Evolutionary conservation across 176 grass and related monocot species (phyloP).

Genomic region (Avena eriantha): DNA sequence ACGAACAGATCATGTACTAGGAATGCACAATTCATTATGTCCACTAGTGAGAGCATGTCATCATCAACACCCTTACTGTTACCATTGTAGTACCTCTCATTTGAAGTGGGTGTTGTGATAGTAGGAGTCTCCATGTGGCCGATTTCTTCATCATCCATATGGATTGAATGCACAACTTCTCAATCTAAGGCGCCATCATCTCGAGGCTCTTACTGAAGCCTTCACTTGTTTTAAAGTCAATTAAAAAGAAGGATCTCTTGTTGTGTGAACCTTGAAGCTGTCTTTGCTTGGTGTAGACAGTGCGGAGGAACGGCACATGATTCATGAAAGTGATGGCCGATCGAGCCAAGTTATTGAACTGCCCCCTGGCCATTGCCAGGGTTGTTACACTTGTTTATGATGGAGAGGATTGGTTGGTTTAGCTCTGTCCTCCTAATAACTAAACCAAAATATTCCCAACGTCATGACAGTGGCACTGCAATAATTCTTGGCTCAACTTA

Average conservation of each 20-base stretch:
- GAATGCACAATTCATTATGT: too few species aligned
- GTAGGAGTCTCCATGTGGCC: too few species aligned
- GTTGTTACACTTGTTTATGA: slow-evolving; percentile 27
- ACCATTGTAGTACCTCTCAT: too few species aligned
- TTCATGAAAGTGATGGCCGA: slow-evolving; percentile 39
- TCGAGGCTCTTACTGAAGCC: neutral
- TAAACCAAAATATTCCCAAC: slow-evolving; percentile 36
- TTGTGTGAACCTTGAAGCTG: neutral
- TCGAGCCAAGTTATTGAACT: slow-evolving; percentile 30
- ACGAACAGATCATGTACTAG: too few species aligned
- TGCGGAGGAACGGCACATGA: neutral
- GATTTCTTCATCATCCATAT: too few species aligned
- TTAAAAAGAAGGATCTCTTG: neutral
- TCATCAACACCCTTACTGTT: too few species aligned
- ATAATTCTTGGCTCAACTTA: slow-evolving; percentile 2
- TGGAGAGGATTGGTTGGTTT: slow-evolving; percentile 17
- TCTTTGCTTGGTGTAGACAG: neutral
- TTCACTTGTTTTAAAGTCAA: neutral
- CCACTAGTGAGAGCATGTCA: too few species aligned
- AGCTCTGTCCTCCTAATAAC: slow-evolving; percentile 36
- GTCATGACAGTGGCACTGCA: slow-evolving; percentile 29
- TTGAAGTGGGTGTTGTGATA: too few species aligned
- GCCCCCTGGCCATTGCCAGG: slow-evolving; percentile 27
- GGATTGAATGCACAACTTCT: too few species aligned
- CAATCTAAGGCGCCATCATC: too few species aligned